Conservation (phyloP, 1,139 yeast genomes). For the Kluyveromyces marxianus region DNA sequence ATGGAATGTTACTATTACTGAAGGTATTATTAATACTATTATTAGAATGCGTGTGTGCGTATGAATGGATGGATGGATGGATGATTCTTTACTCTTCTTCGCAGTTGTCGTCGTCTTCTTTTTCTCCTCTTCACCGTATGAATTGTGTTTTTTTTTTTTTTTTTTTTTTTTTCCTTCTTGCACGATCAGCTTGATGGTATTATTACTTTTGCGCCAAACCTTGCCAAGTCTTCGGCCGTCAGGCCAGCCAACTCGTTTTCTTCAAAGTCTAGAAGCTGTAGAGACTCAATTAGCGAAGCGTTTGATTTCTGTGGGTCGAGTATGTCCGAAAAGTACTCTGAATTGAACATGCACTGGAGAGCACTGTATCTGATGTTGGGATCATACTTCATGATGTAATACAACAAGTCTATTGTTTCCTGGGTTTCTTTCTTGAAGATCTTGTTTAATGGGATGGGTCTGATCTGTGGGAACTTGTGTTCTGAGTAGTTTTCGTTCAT, state of each 20-base stretch:
- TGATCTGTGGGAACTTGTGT: conserved; percentile 92
- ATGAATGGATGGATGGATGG: too few species aligned
- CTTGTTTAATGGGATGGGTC: conserved; percentile 81
- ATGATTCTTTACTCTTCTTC: too few species aligned
- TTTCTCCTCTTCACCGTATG: too few species aligned
- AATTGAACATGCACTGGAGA: conserved; percentile 16
- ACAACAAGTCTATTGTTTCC: conserved; percentile 26
- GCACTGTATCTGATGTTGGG: conserved; percentile 29
- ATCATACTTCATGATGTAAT: conserved; percentile 27
- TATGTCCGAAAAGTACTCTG: conserved; percentile 2
- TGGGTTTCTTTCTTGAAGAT: conserved; percentile 56
- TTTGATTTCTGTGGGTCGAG: neutral
- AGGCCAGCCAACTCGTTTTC: neutral
- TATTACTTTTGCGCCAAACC: conserved; percentile 1
- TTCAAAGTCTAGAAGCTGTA: neutral
- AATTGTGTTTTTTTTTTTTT: neutral
- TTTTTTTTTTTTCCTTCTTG: neutral
- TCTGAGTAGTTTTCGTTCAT: conserved; percentile 98
- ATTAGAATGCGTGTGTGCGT: too few species aligned
- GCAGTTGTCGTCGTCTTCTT: too few species aligned
- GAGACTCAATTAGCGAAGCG: neutral
- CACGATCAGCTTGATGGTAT: neutral
- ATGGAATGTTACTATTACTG: too few species aligned
- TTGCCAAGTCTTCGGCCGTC: neutral
- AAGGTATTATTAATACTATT: too few species aligned